A percentile compares a stretch with the other conserved stretches of the same genome.
These are phyloP conservation scores for Chenopodium album DNA, from an alignment of 148 eudicot genomes.

Conservation along the genomic window DNA sequence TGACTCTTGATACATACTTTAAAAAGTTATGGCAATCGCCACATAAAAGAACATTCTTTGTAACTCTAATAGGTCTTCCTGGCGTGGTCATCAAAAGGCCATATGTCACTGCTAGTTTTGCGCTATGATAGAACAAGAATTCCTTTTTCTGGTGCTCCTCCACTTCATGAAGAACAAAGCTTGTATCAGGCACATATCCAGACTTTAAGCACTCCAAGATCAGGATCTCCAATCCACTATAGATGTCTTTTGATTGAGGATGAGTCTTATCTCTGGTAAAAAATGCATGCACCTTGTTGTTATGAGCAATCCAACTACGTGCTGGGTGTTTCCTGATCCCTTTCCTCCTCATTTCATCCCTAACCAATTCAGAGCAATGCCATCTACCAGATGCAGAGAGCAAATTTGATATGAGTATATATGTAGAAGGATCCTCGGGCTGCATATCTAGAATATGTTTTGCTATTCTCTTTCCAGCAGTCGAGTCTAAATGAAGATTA, in stretches of 20 bases:
- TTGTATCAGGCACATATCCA: constrained; percentile 89
- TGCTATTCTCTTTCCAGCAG: constrained; percentile 48
- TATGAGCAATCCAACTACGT: constrained; percentile 70
- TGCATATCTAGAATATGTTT: constrained; percentile 59
- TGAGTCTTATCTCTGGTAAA: constrained; percentile 74
- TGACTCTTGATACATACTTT: constrained; percentile 66
- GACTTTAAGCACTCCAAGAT: constrained; percentile 68
- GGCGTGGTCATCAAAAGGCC: constrained; percentile 53
- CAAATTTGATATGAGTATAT: constrained; percentile 63
- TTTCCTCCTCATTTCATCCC: constrained; percentile 68
- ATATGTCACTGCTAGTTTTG: constrained; percentile 73
- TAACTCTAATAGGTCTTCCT: constrained; percentile 56
- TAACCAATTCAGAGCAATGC: constrained; percentile 67
- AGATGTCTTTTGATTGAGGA: constrained; percentile 58
- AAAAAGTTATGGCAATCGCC: constrained; percentile 92
- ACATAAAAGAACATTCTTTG: constrained; percentile 72
- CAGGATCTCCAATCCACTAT: constrained; percentile 65
- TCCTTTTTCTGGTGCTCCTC: constrained; percentile 84
- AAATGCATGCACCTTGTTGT: constrained; percentile 63
- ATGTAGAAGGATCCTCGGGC: constrained; percentile 73
- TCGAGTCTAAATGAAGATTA: constrained; percentile 40
- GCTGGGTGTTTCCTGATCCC: constrained; percentile 66
- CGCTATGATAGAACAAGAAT: constrained; percentile 84
- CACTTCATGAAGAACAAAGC: constrained; percentile 93
- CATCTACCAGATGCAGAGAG: constrained; percentile 87